A percentile compares a stretch with the other conserved stretches of the same genome.
phyloP scores from a whole-genome alignment of 73 alveolate genomes.

The Tetrahymena malaccensis region DNA sequence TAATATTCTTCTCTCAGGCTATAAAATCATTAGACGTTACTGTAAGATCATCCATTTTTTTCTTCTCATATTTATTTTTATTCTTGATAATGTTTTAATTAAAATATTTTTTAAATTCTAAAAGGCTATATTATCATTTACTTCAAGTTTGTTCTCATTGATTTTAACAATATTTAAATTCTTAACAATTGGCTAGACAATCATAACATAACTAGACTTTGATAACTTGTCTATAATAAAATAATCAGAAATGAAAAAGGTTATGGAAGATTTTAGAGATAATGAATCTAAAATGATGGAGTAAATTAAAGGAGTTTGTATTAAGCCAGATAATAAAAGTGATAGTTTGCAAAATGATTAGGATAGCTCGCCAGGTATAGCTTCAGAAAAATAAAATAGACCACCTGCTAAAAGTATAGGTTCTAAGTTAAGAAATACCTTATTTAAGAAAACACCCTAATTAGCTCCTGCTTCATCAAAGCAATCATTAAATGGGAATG shows the following conservation, averaged over 20 bases:
- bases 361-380: neutral
- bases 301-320: neutral
- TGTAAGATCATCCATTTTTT: neutral
- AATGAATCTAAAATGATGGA: neutral
- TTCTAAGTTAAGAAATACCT: neutral
- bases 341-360: neutral
- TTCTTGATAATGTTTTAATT: neutral
- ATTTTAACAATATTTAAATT: neutral
- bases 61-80: too few species aligned
- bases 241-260: neutral
- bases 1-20: neutral
- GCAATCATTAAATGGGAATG: neutral
- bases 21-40: neutral
- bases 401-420: neutral
- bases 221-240: neutral
- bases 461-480: neutral
- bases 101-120: neutral
- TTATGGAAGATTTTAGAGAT: neutral
- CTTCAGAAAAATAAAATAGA: neutral
- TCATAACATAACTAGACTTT: neutral
- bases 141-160: neutral
- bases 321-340: neutral
- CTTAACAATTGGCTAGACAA: neutral
- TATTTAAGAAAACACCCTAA: neutral
- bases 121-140: neutral